phyloP scores from a whole-genome alignment of 345 rosid species.

The Arabidopsis arenosa region DNA sequence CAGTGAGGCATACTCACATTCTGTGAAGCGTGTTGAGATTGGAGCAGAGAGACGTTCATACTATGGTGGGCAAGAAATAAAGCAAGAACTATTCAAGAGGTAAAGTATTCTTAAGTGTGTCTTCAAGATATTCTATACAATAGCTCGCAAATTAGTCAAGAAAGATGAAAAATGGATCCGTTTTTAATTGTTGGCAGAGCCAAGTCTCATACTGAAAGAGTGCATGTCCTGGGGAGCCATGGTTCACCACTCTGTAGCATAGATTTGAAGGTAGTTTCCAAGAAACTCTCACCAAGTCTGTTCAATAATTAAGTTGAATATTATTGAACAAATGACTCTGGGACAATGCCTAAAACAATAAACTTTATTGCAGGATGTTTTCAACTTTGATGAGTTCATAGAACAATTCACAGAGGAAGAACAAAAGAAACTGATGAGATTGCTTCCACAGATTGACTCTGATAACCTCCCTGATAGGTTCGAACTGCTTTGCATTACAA shows the following conservation, averaged over 20 bases:
- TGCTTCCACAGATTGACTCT: constrained; percentile 72
- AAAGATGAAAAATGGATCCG: not conserved
- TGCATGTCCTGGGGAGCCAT: constrained; percentile 59
- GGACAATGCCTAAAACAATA: not conserved
- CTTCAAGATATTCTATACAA: not conserved
- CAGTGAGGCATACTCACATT: constrained; percentile 70
- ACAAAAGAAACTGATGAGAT: constrained; percentile 73
- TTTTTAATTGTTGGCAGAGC: constrained; percentile 30
- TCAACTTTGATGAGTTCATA: constrained; percentile 78
- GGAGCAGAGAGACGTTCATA: constrained; percentile 49
- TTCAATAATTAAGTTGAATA: not conserved
- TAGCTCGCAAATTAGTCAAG: constrained; percentile 18
- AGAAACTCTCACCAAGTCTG: not conserved
- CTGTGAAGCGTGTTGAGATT: constrained; percentile 50
- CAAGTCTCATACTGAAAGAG: constrained; percentile 64
- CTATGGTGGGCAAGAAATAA: constrained; percentile 53
- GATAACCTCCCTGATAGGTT: constrained; percentile 68
- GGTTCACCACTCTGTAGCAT: constrained; percentile 72
- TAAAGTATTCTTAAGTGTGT: constrained; percentile 35
- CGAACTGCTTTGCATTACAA: not conserved
- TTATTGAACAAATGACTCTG: not conserved
- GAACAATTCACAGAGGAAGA: constrained; percentile 74
- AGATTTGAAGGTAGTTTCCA: constrained; percentile 71
- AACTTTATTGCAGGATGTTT: constrained; percentile 59
- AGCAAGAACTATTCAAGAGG: constrained; percentile 73